Base-by-base conservation (phyloP, 352 stramenopile species). In the Thraustochytrium striatum region DNA sequence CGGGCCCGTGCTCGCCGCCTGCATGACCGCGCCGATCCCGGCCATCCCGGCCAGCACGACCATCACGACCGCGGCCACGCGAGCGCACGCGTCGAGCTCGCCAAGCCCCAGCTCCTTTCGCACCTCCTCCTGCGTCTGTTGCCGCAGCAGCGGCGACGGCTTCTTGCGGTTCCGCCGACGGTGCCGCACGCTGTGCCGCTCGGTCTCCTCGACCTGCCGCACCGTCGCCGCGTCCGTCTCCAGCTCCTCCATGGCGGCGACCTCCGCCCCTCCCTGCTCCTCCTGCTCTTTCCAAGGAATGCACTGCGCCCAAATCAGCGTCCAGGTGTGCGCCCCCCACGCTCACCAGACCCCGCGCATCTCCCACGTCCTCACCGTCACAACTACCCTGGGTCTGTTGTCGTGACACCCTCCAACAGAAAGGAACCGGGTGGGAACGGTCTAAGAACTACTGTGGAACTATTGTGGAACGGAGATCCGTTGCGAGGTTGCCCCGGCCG, bases 51-150 rank as follows among this genome's bases (percentile, higher is more conserved):
- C 44, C 32, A 62, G 61, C 11, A 50, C 43, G 16, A 25, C 32
- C 19, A 5, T 43, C 25, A 61, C 50, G 11, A 75, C 16, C 11
- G n/a, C 30, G 3, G 36, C 8, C 3, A 7, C 41, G 21, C 36
- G 44, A 13, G 8, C 2, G 5, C 19, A 32, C 21, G 5, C 43
- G 28, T 19, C 30, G 5, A 75, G 65, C 21, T 61, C 41, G 28
- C 16, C 21, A 9, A 75, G 39, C 5, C 65, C 41, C 33, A 70
- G 65, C 25, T 75, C 65, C 25, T 75, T 43, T 7, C 39, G 65
- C n/a, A 75, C 68, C 36, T 75, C 65, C 16, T 25, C 43, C 36
- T 72, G 41, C 11, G 44, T 55, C 47, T 43, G 44, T 43, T 75
- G 65, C 36, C 65, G 65, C 65, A 30, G 39, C 44, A 75, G 65